Conservation (phyloP, 2,329 filamentous ascomycete species). For the Gremmenia infestans region DNA sequence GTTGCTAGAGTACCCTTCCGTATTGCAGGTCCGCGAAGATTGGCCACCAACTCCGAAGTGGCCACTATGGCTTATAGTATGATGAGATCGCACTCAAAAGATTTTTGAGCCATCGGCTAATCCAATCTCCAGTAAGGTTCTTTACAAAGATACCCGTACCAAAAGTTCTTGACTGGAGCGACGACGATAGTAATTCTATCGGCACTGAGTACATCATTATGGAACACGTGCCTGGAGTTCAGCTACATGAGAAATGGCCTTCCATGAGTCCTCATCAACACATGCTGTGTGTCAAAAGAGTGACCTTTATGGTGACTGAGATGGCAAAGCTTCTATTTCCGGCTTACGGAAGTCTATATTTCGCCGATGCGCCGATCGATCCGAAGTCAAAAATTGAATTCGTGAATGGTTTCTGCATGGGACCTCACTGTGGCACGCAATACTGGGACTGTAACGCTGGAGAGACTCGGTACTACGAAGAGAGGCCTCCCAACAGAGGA, state of each 20-base stretch:
- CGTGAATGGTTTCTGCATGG: slow-evolving; percentile 27
- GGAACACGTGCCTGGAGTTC: slow-evolving; percentile 33
- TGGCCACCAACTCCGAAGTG: slow-evolving; percentile 40
- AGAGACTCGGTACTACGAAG: slow-evolving; percentile 19
- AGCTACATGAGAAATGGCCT: slow-evolving; percentile 31
- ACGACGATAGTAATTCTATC: slow-evolving; percentile 31
- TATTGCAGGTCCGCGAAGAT: slow-evolving; percentile 33
- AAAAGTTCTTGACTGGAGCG: slow-evolving; percentile 38
- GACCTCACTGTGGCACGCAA: slow-evolving; percentile 26
- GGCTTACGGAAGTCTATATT: slow-evolving; percentile 35
- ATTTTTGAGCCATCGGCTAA: slow-evolving; percentile 26
- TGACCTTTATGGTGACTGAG: slow-evolving; percentile 14
- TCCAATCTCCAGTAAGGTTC: slow-evolving; percentile 7
- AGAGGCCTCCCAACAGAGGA: slow-evolving; percentile 31
- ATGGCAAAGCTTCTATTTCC: slow-evolving; percentile 28
- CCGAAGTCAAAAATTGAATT: slow-evolving; percentile 7
- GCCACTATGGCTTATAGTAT: slow-evolving; percentile 40
- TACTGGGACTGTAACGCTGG: slow-evolving; percentile 29
- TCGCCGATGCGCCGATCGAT: slow-evolving; percentile 10
- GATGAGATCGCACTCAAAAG: slow-evolving; percentile 6
- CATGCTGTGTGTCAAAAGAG: slow-evolving; percentile 18
- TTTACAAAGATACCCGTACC: slow-evolving; percentile 39
- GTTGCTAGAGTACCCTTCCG: slow-evolving; percentile 39
- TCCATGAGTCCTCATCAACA: slow-evolving; percentile 29
- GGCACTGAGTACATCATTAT: slow-evolving; percentile 38